Base-by-base conservation (phyloP, 1,284 basidiomycete species). In the Cystobasidiaceae sp. region DNA sequence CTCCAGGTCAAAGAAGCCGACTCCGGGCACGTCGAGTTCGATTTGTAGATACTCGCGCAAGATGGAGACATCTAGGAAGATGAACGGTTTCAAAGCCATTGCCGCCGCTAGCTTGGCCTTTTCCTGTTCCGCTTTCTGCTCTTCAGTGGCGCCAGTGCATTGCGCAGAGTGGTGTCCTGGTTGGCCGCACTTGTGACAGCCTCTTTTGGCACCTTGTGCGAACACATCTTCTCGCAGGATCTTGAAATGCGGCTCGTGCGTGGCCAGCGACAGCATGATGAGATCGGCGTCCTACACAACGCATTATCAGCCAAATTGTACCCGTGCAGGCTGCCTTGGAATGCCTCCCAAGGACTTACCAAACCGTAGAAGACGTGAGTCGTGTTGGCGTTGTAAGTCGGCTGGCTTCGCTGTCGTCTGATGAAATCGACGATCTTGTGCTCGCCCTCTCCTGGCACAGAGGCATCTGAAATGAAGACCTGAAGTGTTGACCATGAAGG, bases 401-500 rank as follows among this genome's bases (percentile, higher is more conserved):
- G 83, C 74, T 96, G 89, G 50, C 83, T 82, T 52, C 96, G 84
- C 74, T 97, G 93, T 51, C 93, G 83, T 66, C 96, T 83, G 70
- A 99, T 96, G 77, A 86, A 97, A 75, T 98, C 96, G 91, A 99
- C 97, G 71, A 99, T 97, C 81, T 99, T 99, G 80, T 99, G 96
- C 78, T 99, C 96, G 75, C 96, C 96, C 79, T 99, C 96, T 70
- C 94, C 94, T 1, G 94, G 94, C 9, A 98, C 96, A 63, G 89
- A 88, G 1, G 94, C 91, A 73, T 98, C 96, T 2, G 96, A 98
- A 68, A 99, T 91, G 70, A 98, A 87, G 69, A 99, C 89, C 81
- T 97, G 86, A 43, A 97, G 82, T 88, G 89, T 83, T 76, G 91
- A 93, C 96, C 96, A 99, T 52, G 92, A 93, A 0, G 91, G 86